Evolutionary conservation across 2,329 filamentous ascomycete species (phyloP).

Genomic region (Ophiosphaerella narmari): DNA sequence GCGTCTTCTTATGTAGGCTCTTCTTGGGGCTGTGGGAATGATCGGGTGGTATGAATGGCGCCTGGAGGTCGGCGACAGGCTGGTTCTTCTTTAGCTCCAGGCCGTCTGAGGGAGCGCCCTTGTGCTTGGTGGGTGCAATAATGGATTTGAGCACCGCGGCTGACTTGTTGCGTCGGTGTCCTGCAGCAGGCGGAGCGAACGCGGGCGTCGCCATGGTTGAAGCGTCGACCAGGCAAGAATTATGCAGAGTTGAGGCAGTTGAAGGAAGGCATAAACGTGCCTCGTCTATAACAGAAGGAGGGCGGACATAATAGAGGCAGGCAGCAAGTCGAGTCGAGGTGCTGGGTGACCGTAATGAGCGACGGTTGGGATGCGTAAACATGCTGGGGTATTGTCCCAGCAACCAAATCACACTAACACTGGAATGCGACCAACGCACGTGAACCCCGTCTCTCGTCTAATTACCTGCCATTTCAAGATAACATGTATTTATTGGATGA

Average conservation of each 20-base stretch:
- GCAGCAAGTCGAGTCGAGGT: slow-evolving; percentile 13
- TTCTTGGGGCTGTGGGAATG: slow-evolving; percentile 52
- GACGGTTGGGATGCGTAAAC: slow-evolving; percentile 18
- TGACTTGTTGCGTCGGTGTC: slow-evolving; percentile 48
- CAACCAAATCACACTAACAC: slow-evolving; percentile 19
- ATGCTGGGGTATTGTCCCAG: slow-evolving; percentile 18
- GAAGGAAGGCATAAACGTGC: slow-evolving; percentile 20
- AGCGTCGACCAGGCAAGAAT: slow-evolving; percentile 9
- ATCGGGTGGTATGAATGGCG: slow-evolving; percentile 56
- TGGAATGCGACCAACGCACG: slow-evolving; percentile 12
- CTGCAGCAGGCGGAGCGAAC: slow-evolving; percentile 26
- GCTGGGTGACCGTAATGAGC: slow-evolving; percentile 8
- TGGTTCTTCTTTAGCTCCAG: slow-evolving; percentile 32
- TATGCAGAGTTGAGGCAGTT: slow-evolving; percentile 8
- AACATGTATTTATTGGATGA: too few relatives aligned
- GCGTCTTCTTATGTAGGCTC: slow-evolving; percentile 58
- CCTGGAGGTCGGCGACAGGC: slow-evolving; percentile 30
- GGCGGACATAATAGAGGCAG: slow-evolving; percentile 26
- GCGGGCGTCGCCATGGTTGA: slow-evolving; percentile 29
- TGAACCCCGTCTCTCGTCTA: slow-evolving; percentile 3
- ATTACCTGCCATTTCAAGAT: not conserved
- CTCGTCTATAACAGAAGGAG: slow-evolving; percentile 28
- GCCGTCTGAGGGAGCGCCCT: slow-evolving; percentile 52
- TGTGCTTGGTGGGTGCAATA: slow-evolving; percentile 56
- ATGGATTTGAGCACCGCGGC: slow-evolving; percentile 57